Evolutionary conservation across 148 eudicot genomes (phyloP), one percentile per base, ranked within the genome.

Genomic region (Vaccinium macrocarpon): DNA sequence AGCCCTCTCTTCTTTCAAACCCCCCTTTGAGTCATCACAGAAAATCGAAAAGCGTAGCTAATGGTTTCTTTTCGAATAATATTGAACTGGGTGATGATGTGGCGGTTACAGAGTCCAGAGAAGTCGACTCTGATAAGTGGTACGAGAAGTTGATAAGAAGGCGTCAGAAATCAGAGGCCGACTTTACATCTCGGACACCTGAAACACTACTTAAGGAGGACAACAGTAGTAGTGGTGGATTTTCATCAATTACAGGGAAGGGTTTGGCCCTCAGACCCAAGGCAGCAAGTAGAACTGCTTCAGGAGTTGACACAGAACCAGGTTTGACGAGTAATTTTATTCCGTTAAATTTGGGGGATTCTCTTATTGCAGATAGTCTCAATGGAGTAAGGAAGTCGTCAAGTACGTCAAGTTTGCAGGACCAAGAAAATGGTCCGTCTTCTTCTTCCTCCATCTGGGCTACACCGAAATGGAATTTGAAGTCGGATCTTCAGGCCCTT

Each of bases 221-320:
- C 73, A 93, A 88, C 81, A 86, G 88, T 46, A 89, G 77, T 77
- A 80, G 91, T 23, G 87, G 90, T 85, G 91, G 93, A 84, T 92
- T 97, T 88, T 92, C 96, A 16, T 86, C 96, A 48, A 90, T 86
- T 49, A 88, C 94, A 15, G 97, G 96, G 48, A 93, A 93, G 81
- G 96, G 99, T 52, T 89, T 97, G 86, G 97, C 98, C 62, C 90
- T 95, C 42, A 90, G 99, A 86, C 90, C 95, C 59, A 97, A 97
- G 86, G 89, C 97, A 38, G 87, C 89, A 4, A 92, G 91, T 87
- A 88, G 94, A 87, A 88, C 91, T 79, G 78, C 84, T 85, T 82
- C 90, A 38, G 92, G 92, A 52, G 87, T 85, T 51, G 94, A 92
- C 78, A 86, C 83, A 27, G 95, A 92, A 61, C 82, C 64, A 50